phyloP scores from a whole-genome alignment of 176 grass and related monocot genomes.

The Triticum monococcum region DNA sequence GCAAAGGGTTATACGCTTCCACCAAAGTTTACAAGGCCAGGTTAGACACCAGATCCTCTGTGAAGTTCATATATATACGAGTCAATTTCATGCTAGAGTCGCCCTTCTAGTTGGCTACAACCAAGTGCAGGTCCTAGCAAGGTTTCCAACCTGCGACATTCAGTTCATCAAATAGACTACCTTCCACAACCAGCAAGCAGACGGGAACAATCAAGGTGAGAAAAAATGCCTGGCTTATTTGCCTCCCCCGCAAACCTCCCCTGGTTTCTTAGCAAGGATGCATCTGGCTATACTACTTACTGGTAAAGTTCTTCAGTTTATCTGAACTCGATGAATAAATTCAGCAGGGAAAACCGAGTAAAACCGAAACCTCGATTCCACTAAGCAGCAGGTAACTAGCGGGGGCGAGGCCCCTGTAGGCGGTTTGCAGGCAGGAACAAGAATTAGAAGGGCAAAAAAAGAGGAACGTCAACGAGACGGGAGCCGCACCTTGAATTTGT shows the following conservation, averaged over 20 bases:
- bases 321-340: background rate
- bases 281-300: background rate
- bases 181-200: too few species aligned
- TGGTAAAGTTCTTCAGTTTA: background rate
- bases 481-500: constrained; percentile 63
- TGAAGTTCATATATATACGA: too few species aligned
- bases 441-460: background rate
- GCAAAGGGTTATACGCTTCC: too few species aligned
- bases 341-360: background rate
- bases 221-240: too few species aligned
- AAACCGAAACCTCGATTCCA: background rate
- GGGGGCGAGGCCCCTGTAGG: too few species aligned
- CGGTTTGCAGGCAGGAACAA: background rate
- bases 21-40: too few species aligned
- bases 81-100: too few species aligned
- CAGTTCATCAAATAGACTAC: background rate
- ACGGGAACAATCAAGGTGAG: too few species aligned
- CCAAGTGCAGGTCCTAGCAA: background rate
- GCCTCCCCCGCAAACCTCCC: too few species aligned
- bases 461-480: background rate
- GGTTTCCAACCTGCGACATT: background rate
- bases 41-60: too few species aligned
- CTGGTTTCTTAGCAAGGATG: too few species aligned
- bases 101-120: background rate
- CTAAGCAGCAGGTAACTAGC: background rate